These are phyloP conservation scores for Cryphonectria naterciae DNA, from an alignment of 2,329 filamentous ascomycete species.

Conservation along the genomic window DNA sequence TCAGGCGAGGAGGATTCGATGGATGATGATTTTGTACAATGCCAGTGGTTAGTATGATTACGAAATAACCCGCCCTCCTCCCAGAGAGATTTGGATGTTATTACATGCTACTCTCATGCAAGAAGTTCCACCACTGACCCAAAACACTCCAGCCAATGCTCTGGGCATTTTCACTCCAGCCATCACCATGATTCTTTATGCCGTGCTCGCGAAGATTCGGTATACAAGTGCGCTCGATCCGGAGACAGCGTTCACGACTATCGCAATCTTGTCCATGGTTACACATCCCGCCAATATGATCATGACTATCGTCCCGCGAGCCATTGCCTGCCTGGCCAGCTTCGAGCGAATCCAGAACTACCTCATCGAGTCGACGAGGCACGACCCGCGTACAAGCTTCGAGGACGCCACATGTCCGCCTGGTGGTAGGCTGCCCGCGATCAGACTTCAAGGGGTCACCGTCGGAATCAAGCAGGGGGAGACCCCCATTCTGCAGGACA, in stretches of 20 bases:
- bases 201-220: slow-evolving; percentile 32
- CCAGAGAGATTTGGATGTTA: not conserved
- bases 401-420: no score
- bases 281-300: slow-evolving; percentile 50
- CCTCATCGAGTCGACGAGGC: slow-evolving; percentile 29
- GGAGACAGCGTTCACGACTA: slow-evolving; percentile 46
- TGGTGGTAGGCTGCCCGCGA: not conserved
- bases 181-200: slow-evolving; percentile 43
- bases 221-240: slow-evolving; percentile 36
- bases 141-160: slow-evolving; percentile 41
- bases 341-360: slow-evolving; percentile 46
- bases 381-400: not conserved
- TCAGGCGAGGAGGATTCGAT: slow-evolving; percentile 40
- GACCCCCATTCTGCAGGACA: slow-evolving; percentile 31
- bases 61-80: slow-evolving; percentile 5
- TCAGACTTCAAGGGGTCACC: slow-evolving; percentile 24
- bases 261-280: slow-evolving; percentile 44
- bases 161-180: slow-evolving; percentile 47
- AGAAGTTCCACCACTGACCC: not conserved
- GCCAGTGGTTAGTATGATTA: slow-evolving; percentile 41
- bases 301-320: slow-evolving; percentile 45
- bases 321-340: slow-evolving; percentile 38
- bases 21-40: slow-evolving; percentile 47
- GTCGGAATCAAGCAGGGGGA: slow-evolving; percentile 17
- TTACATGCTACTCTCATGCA: not conserved